Conservation (phyloP, 208 protist genomes). For the Blastocrithidia nonstop region DNA sequence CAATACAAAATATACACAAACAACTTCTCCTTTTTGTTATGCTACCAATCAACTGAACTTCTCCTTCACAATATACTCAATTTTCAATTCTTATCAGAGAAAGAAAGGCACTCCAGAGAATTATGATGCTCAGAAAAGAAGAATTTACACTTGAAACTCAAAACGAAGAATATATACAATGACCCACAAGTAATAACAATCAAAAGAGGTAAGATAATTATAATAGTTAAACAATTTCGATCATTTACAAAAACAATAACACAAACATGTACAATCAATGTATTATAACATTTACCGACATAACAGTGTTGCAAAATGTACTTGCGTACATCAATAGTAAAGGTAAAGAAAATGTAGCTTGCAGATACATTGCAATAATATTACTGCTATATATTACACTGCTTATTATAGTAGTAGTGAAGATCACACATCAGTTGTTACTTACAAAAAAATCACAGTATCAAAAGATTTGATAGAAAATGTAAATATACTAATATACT, state of each 20-base stretch:
- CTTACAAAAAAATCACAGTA: too few relatives aligned
- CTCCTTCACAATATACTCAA: not conserved
- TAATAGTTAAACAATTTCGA: not conserved
- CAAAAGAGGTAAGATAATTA: not conserved
- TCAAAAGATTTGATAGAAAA: too few relatives aligned
- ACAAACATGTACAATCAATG: not conserved
- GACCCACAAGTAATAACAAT: slow-evolving; percentile 3
- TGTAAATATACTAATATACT: too few relatives aligned
- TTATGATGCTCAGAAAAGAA: not conserved
- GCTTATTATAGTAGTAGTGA: too few relatives aligned
- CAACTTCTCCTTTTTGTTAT: too few relatives aligned
- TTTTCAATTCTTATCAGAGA: not conserved
- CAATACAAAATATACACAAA: not conserved
- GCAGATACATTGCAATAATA: too few relatives aligned
- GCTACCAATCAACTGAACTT: not conserved
- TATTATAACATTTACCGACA: too few relatives aligned
- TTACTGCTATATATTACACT: too few relatives aligned
- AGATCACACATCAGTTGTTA: too few relatives aligned
- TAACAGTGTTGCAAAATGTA: too few relatives aligned
- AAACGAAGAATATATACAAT: slow-evolving; percentile 2
- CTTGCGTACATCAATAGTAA: too few relatives aligned
- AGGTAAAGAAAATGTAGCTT: too few relatives aligned
- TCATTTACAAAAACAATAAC: not conserved
- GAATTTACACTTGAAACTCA: not conserved
- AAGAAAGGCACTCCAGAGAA: not conserved